Conservation (phyloP, 2,329 filamentous ascomycete genomes). For the Alternaria angustiovoidea region DNA sequence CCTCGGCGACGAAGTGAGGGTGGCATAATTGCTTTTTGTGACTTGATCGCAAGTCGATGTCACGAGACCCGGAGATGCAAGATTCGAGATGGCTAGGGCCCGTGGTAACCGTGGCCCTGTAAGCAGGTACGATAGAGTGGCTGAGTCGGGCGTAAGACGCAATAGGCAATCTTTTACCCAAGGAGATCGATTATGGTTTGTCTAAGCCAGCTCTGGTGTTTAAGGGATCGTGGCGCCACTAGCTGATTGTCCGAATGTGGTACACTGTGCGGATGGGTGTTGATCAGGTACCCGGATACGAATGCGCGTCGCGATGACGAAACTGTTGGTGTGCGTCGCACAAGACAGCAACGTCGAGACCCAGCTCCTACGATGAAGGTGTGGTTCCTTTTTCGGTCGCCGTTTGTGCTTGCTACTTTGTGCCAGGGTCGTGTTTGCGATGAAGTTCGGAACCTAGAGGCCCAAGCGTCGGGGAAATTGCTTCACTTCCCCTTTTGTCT, state of each 20-base stretch:
- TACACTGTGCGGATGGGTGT: neutral
- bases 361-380: neutral
- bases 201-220: neutral
- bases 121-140: neutral
- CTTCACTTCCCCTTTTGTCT: conserved; percentile 15
- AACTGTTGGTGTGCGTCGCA: neutral
- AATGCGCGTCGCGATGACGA: neutral
- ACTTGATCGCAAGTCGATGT: conserved; percentile 5
- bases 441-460: neutral
- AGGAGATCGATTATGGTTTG: neutral
- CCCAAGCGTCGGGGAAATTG: conserved; percentile 21
- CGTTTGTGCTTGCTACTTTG: neutral
- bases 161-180: neutral
- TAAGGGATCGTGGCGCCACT: neutral
- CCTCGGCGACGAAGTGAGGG: conserved; percentile 37
- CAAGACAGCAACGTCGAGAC: neutral
- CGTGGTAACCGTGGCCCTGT: neutral
- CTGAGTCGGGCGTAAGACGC: neutral
- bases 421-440: neutral
- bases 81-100: neutral
- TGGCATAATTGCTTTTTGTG: conserved; percentile 32
- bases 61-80: conserved; percentile 10
- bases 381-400: neutral
- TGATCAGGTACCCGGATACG: neutral
- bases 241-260: conserved; percentile 4